These are phyloP conservation scores for Russula foetens DNA, from an alignment of 768 basidiomycete species.

Conservation along the genomic window DNA sequence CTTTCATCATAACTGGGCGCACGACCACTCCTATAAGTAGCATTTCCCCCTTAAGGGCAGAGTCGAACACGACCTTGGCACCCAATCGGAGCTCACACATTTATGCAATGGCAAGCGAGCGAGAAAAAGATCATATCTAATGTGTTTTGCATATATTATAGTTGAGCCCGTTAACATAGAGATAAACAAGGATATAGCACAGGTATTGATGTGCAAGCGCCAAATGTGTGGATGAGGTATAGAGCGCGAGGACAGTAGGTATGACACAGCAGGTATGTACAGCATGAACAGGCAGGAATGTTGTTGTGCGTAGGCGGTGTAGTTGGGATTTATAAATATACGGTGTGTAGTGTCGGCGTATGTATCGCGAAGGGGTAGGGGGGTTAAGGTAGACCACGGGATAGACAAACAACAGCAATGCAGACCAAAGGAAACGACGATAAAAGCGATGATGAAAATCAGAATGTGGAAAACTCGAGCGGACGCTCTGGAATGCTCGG, in stretches of 20 bases:
- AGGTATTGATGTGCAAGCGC: conserved; percentile 3
- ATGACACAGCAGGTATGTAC: conserved; percentile 17
- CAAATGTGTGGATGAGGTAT: conserved; percentile 6
- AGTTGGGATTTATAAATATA: background rate
- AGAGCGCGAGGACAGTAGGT: conserved; percentile 2
- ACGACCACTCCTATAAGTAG: background rate
- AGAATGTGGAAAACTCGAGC: conserved; percentile 56
- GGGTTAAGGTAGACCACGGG: background rate
- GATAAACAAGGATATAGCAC: conserved; percentile 17
- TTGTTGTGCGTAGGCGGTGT: background rate
- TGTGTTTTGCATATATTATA: conserved; percentile 15
- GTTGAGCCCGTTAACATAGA: conserved; percentile 9
- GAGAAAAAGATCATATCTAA: background rate
- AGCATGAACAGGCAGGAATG: conserved; percentile 2
- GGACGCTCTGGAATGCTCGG: conserved; percentile 39
- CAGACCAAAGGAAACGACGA: background rate
- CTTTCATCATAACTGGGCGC: background rate
- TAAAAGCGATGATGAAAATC: conserved; percentile 12
- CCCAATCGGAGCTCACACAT: background rate
- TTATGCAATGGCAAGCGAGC: background rate
- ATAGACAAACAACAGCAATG: conserved; percentile 9
- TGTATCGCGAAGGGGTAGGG: conserved; percentile 2
- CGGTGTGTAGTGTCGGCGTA: background rate
- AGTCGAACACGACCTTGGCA: background rate
- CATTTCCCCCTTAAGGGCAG: background rate